A percentile compares a stretch with the other conserved stretches of the same genome.
Conservation (phyloP, 164 flowering plant genomes). For the Annona squamosa region DNA sequence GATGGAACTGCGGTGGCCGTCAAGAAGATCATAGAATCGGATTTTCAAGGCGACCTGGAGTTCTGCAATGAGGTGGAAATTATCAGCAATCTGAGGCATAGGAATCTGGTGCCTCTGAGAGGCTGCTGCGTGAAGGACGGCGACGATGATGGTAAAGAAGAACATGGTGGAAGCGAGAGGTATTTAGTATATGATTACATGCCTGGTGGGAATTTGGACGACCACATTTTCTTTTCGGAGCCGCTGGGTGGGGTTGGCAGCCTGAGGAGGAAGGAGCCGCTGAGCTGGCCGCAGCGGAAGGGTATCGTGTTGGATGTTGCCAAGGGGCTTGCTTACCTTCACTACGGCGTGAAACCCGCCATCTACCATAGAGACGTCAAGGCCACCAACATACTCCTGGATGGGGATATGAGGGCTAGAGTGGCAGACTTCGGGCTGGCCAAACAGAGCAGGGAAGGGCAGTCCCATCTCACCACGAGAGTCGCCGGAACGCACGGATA, state of each 20-base stretch:
- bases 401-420: slow-evolving; percentile 62
- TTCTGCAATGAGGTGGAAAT: slow-evolving; percentile 74
- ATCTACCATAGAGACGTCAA: slow-evolving; percentile 75
- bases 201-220: slow-evolving; percentile 70
- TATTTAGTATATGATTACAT: slow-evolving; percentile 69
- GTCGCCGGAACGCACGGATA: slow-evolving; percentile 90
- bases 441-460: slow-evolving; percentile 62
- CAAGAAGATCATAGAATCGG: slow-evolving; percentile 52
- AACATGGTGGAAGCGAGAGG: slow-evolving; percentile 26
- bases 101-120: slow-evolving; percentile 60
- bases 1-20: slow-evolving; percentile 62
- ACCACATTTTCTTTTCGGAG: slow-evolving; percentile 25
- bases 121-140: slow-evolving; percentile 58
- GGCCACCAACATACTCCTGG: slow-evolving; percentile 73
- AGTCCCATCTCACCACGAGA: slow-evolving; percentile 81
- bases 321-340: slow-evolving; percentile 71
- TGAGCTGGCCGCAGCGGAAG: slow-evolving; percentile 73
- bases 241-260: slow-evolving; percentile 4
- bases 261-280: slow-evolving; percentile 9
- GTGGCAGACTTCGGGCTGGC: slow-evolving; percentile 83
- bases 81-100: slow-evolving; percentile 59
- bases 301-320: slow-evolving; percentile 70
- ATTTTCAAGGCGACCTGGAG: slow-evolving; percentile 50
- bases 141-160: slow-evolving; percentile 18
- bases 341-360: slow-evolving; percentile 77